These are phyloP conservation scores for Aureobasidium lini DNA, from an alignment of 2,329 filamentous ascomycete species.

Conservation along the genomic window DNA sequence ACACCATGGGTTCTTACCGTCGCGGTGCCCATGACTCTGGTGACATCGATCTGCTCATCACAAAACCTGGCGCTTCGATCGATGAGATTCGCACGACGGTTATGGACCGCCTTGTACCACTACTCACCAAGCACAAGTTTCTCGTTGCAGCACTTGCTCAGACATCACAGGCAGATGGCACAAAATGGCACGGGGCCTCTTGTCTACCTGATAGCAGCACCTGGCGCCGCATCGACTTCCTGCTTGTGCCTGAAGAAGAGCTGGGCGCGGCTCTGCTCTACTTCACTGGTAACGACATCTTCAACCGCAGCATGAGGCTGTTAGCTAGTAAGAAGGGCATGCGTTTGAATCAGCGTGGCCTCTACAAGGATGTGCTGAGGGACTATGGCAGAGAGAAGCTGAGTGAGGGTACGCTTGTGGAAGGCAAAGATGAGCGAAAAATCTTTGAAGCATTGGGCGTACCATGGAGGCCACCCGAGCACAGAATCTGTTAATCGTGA, in stretches of 20 bases:
- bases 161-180: conserved; percentile 48
- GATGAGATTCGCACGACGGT: conserved; percentile 54
- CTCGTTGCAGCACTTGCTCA: conserved; percentile 61
- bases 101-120: conserved; percentile 55
- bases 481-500: conserved; percentile 59
- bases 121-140: conserved; percentile 55
- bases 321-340: conserved; percentile 74
- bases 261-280: conserved; percentile 84
- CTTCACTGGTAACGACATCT: conserved; percentile 92
- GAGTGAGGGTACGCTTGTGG: conserved; percentile 62
- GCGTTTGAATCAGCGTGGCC: conserved; percentile 74
- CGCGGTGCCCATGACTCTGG: conserved; percentile 66
- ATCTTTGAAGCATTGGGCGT: conserved; percentile 80
- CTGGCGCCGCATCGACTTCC: conserved; percentile 79
- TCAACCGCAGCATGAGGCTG: conserved; percentile 78
- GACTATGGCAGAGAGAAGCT: conserved; percentile 51
- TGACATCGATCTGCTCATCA: conserved; percentile 82
- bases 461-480: conserved; percentile 71
- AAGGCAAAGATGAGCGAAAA: conserved; percentile 64
- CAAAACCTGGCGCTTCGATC: conserved; percentile 53
- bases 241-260: conserved; percentile 72
- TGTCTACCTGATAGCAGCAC: conserved; percentile 53
- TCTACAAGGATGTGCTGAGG: conserved; percentile 65
- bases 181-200: conserved; percentile 86
- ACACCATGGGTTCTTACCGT: conserved; percentile 78